Base-by-base conservation (phyloP, 805 yeast genomes). In the Candida oleophila region DNA sequence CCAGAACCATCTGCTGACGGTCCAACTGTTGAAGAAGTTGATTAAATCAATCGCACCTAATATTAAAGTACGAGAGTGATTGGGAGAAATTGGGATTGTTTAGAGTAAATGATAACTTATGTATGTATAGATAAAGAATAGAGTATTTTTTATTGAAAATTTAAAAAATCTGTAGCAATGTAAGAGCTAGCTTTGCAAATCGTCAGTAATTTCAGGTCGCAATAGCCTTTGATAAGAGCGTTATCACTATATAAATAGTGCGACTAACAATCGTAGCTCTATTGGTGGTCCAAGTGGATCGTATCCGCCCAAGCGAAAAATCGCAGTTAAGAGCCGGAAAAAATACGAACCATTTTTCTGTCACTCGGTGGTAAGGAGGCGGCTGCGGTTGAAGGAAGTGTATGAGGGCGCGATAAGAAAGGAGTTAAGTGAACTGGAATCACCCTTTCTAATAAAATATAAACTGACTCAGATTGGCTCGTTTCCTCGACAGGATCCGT, bases 11-110 rank as follows among this genome's bases (percentile, higher is more conserved):
- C 63, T 42, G 57, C 60, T 56, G 73, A 69, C 47, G 80, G 80
- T 49, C 80, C 79, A 61, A 74, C 79, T 61, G 80, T 74, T 54
- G 80, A 74, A 69, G 80, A 74, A 64, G 80, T 74, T 57, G 80
- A 74, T 62, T 74, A 70, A 65, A 52, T 55, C 55, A 28, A 25
- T 40, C 38, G 39, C 20, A 35, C 22, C 14, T 19, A 14, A 28
- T 28, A 40, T 18, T 15, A 16, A 15, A n/a, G 21, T 40, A 7
- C 11, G 30, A 25, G 30, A 25, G 19, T 35, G 30, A 25, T 25
- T 25, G 11, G 30, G 30, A 7, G 20, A 35, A 16, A 35, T 35
- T 35, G 20, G 21, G 38, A 20, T 16, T 35, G 11, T 16, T 35
- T 16, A 25, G 30, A 25, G 30, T 25, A 25, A 25, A 25, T 25